Percentiles rank a stretch among this genome's conserved stretches.
These are phyloP conservation scores for Myxozyma vanderwaltii DNA, from an alignment of 805 yeast species.

Conservation along the genomic window DNA sequence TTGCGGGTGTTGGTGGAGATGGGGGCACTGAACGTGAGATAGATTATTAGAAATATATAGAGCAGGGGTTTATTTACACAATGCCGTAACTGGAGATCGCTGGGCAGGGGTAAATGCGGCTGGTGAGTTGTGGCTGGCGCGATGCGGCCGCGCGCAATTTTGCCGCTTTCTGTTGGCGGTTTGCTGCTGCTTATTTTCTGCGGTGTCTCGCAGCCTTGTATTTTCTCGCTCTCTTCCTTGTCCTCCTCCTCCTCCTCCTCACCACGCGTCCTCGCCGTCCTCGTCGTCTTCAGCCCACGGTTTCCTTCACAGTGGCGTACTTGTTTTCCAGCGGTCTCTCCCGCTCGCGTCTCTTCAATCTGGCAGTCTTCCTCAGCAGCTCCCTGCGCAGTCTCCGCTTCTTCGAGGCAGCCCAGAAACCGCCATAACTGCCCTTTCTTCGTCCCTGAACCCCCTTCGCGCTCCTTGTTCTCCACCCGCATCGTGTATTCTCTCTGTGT, in stretches of 20 bases:
- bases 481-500: not conserved
- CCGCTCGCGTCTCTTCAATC: conserved; percentile 26
- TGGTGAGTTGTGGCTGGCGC: not conserved
- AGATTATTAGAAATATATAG: too few species aligned
- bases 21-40: not conserved
- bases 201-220: not conserved
- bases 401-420: conserved; percentile 37
- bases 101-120: not conserved
- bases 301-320: conserved; percentile 16
- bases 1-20: not conserved
- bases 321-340: conserved; percentile 8
- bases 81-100: too few species aligned
- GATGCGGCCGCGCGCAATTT: conserved; percentile 1
- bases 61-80: too few species aligned
- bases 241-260: not conserved
- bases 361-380: conserved; percentile 32
- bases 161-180: not conserved
- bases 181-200: not conserved
- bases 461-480: not conserved
- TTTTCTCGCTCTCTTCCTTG: not conserved
- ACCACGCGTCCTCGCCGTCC: not conserved
- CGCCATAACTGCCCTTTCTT: conserved; percentile 36
- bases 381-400: conserved; percentile 35
- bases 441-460: not conserved
- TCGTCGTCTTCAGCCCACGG: too few species aligned